Evolutionary conservation across 2,329 filamentous ascomycete genomes (phyloP).

Genomic region (Microcera coccophila): DNA sequence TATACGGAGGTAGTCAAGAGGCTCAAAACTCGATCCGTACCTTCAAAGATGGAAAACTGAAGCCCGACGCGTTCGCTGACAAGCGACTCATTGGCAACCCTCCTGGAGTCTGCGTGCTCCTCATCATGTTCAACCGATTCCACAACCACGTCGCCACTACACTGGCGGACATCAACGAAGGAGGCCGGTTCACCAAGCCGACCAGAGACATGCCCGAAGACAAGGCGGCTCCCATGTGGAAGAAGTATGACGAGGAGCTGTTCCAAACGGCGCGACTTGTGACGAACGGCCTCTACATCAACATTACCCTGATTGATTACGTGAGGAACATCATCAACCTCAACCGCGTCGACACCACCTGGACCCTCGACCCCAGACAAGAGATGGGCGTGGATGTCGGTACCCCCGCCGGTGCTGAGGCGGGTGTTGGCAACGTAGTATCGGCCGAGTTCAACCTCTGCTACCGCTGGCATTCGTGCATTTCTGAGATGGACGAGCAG

Average conservation of each 20-base stretch:
- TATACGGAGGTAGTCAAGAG: constrained; percentile 66
- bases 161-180: constrained; percentile 81
- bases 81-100: constrained; percentile 67
- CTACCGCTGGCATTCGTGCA: constrained; percentile 83
- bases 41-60: constrained; percentile 66
- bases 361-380: constrained; percentile 74
- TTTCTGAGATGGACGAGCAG: constrained; percentile 68
- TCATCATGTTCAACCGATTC: constrained; percentile 79
- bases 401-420: constrained; percentile 56
- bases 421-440: constrained; percentile 76
- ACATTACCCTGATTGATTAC: constrained; percentile 74
- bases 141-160: constrained; percentile 83
- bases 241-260: constrained; percentile 70
- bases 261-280: constrained; percentile 77
- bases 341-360: constrained; percentile 60
- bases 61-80: constrained; percentile 69
- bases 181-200: constrained; percentile 70
- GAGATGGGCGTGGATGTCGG: constrained; percentile 57
- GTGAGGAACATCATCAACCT: constrained; percentile 70
- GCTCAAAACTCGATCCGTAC: constrained; percentile 66
- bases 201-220: constrained; percentile 46
- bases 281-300: constrained; percentile 71
- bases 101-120: constrained; percentile 64
- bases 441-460: constrained; percentile 87
- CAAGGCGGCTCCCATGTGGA: constrained; percentile 50